These are phyloP conservation scores for Chaetomiaceae sp. DNA, from an alignment of 2,329 filamentous ascomycete species.

Conservation along the genomic window DNA sequence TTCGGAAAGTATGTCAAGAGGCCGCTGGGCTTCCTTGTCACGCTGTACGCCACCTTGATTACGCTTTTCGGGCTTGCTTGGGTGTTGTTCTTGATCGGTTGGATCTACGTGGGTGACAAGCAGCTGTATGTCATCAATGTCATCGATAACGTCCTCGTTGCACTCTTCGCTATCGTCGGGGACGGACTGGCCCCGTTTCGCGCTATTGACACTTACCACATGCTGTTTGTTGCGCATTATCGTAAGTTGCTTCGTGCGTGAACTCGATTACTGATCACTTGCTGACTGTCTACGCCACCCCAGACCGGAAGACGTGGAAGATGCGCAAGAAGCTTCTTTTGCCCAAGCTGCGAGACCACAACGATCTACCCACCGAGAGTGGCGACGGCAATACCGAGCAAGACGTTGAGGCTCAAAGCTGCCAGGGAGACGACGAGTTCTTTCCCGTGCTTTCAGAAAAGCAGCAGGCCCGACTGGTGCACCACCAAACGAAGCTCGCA, in stretches of 20 bases:
- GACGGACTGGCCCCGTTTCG: slow-evolving; percentile 71
- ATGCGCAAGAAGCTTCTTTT: slow-evolving; percentile 57
- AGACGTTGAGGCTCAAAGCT: slow-evolving; percentile 40
- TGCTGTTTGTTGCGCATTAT: slow-evolving; percentile 76
- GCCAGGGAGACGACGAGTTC: slow-evolving; percentile 41
- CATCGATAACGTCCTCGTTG: slow-evolving; percentile 67
- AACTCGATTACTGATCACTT: not conserved
- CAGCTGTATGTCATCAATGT: slow-evolving; percentile 66
- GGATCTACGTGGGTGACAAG: slow-evolving; percentile 74
- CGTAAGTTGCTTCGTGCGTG: slow-evolving; percentile 28
- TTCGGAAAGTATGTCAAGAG: slow-evolving; percentile 74
- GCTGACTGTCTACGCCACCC: not conserved
- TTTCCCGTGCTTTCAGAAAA: slow-evolving; percentile 56
- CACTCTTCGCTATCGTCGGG: slow-evolving; percentile 65
- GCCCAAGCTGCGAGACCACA: slow-evolving; percentile 60
- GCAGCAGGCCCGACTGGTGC: slow-evolving; percentile 65
- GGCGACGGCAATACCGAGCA: not conserved
- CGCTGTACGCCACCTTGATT: slow-evolving; percentile 75
- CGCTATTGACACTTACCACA: slow-evolving; percentile 78
- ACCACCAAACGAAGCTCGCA: slow-evolving; percentile 75
- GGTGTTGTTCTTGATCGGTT: slow-evolving; percentile 88
- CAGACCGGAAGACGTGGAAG: slow-evolving; percentile 55
- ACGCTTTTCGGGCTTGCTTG: slow-evolving; percentile 81
- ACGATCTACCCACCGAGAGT: slow-evolving; percentile 52
- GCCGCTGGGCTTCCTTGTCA: slow-evolving; percentile 78